Evolutionary conservation across 2,329 filamentous ascomycete genomes (phyloP), one percentile per base, ranked within the genome.

Genomic region (Hypoxylon sp.): DNA sequence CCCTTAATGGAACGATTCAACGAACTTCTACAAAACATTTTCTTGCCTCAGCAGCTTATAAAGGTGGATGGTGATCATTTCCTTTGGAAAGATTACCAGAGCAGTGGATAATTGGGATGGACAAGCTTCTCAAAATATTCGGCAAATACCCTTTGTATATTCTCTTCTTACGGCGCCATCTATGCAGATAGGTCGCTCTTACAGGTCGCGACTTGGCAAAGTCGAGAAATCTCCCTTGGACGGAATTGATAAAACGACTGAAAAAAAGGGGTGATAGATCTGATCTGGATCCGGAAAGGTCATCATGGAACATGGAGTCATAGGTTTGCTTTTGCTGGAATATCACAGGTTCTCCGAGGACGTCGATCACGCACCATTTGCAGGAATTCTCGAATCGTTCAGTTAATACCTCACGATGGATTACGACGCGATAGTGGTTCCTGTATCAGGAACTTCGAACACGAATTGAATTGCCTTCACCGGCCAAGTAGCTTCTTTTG

Each of bases 71-170:
- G 62, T 53, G 42, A 57, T 58, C 54, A 32, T 60, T 44, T 49
- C 55, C 55, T 56, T 65, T 65, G 57, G 57, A 58, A 58, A 64
- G 55, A 63, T 65, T 65, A 54, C 60, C 60, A 61, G 65, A 67
- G 59, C 61, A 64, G 63, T 61, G 61, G 66, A 69, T 54, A 60
- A 67, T 36, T 63, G 61, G 54, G 59, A 61, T 55, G 64, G 24
- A 28, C 51, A 24, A 67, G 67, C 53, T 65, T 61, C 61, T 65
- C 46, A 38, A 66, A 50, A 70, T 69, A 59, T 70, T 63, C 64
- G 58, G 57, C 62, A 69, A 59, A 55, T n/a, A 61, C 63, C 62
- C 59, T 59, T 72, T 72, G 70, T 61, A 70, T 70, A 72, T 67
- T 65, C 58, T 59, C 59, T 64, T 69, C 61, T 70, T 64, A 64